phyloP scores from a whole-genome alignment of 1,284 basidiomycete species.

The Apiotrichum porosum region DNA sequence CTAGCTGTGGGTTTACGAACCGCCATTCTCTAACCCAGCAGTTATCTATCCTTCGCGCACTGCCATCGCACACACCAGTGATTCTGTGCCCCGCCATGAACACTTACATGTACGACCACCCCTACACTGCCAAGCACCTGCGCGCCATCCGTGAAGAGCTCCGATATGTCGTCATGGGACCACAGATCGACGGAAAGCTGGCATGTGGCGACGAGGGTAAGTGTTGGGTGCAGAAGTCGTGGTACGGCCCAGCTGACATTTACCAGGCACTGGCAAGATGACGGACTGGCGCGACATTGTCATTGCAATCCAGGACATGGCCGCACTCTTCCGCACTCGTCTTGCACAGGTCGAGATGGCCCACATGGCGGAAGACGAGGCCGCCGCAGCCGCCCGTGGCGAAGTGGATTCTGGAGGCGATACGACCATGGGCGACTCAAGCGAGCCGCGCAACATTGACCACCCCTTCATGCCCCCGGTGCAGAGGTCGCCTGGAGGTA shows the following conservation, averaged over 20 bases:
- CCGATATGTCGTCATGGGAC: constrained; percentile 74
- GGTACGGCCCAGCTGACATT: too few relatives aligned
- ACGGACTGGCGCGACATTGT: constrained; percentile 67
- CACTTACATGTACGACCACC: constrained; percentile 91
- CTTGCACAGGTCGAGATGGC: not conserved
- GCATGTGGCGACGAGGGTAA: too few relatives aligned
- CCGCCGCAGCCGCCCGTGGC: too few relatives aligned
- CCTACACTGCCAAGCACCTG: constrained; percentile 77
- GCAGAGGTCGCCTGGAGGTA: too few relatives aligned
- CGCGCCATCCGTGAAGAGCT: constrained; percentile 65
- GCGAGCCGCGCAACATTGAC: too few relatives aligned
- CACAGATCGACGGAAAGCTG: constrained; percentile 50
- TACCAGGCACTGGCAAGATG: constrained; percentile 85
- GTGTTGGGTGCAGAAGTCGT: too few relatives aligned
- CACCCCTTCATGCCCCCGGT: too few relatives aligned
- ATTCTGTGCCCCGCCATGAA: constrained; percentile 97
- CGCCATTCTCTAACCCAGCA: constrained; percentile 40
- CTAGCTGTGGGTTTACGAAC: constrained; percentile 60
- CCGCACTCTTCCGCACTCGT: constrained; percentile 14
- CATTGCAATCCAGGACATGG: constrained; percentile 33
- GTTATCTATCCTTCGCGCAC: constrained; percentile 84
- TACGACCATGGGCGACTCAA: too few relatives aligned
- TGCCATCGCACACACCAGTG: constrained; percentile 72
- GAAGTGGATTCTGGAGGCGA: too few relatives aligned
- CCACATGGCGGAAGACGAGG: not conserved